Conservation (phyloP, 1,139 yeast species). For the Taphrina pruni region DNA sequence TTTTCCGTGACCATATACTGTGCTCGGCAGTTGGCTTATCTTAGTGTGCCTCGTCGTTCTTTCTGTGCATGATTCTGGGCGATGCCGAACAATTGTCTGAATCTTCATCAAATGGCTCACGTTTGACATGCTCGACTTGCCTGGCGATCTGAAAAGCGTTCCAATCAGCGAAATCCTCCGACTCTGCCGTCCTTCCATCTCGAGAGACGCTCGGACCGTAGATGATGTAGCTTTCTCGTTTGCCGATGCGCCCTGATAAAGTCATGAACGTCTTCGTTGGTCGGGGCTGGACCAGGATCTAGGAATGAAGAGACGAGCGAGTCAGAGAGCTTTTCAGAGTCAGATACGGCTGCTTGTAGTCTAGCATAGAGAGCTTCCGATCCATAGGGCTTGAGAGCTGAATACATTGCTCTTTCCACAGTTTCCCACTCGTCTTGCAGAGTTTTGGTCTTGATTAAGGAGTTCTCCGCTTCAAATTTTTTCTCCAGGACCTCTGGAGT, state of each 20-base stretch:
- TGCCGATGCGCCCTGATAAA: constrained; percentile 58
- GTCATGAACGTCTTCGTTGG: constrained; percentile 47
- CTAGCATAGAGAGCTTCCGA: constrained; percentile 50
- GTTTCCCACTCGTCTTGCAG: constrained; percentile 50
- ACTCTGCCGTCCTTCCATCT: constrained; percentile 73
- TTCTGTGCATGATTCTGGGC: too few relatives aligned
- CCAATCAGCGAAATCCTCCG: constrained; percentile 54
- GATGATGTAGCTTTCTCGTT: constrained; percentile 60
- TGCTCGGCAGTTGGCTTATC: too few relatives aligned
- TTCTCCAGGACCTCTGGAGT: constrained; percentile 8
- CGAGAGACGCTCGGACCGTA: constrained; percentile 63
- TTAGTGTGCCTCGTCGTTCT: too few relatives aligned
- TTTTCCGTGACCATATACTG: too few relatives aligned
- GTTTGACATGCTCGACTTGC: neutral
- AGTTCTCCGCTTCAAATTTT: constrained; percentile 25
- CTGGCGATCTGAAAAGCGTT: neutral
- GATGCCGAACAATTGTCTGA: too few relatives aligned
- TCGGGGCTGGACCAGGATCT: constrained; percentile 45
- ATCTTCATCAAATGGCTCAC: too few relatives aligned
- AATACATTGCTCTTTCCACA: constrained; percentile 55
- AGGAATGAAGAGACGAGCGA: constrained; percentile 52
- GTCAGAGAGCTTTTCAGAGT: constrained; percentile 52
- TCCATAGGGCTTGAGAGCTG: constrained; percentile 53
- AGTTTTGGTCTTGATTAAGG: constrained; percentile 44
- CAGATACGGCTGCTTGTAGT: constrained; percentile 50